Evolutionary conservation across 345 rosid genomes (phyloP), one percentile per base, ranked within the genome.

Genomic region (Aquilaria yunnanensis): DNA sequence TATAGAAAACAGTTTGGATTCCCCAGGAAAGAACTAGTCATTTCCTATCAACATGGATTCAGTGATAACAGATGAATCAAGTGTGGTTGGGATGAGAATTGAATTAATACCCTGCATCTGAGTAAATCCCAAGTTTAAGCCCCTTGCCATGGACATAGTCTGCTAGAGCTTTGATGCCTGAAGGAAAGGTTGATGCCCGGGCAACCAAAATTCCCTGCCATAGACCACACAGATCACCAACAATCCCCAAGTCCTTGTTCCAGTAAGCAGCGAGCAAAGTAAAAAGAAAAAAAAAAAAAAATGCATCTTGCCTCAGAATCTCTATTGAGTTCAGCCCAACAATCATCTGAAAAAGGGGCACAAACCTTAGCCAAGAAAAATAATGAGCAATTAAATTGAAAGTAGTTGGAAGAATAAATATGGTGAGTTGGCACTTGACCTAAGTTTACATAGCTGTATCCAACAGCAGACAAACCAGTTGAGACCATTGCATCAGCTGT

Each of bases 401-500:
- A 6, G 12, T 2, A 47, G 23, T 7, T 37, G 43, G 43, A 55
- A 64, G 11, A 16, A 47, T 14, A 7, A 47, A 52, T 30, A 14
- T 5, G 8, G 43, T 3, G 43, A 37, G 23, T 16, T 31, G 13
- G 45, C 60, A 23, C 34, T 48, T 14, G 33, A 72, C 68, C 80
- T 41, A 75, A 23, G 33, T 75, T 75, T 10, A 75, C 59, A 56
- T 75, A 75, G 9, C 12, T 51, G 53, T 71, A 75, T 11, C 73
- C 73, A 2, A 72, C 59, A 61, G 62, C 67, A 29, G 79, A 64
- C 51, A 80, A 75, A 57, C 85, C 88, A 51, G 62, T 74, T 16
- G 85, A 76, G 33, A 83, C 78, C 51, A 83, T 52, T 29, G 80
- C 81, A 69, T 83, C 88, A 56, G 83, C 85, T 75, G 73, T 34